These are phyloP conservation scores for Myxozyma neotropica DNA, from an alignment of 805 yeast genomes.

Conservation along the genomic window DNA sequence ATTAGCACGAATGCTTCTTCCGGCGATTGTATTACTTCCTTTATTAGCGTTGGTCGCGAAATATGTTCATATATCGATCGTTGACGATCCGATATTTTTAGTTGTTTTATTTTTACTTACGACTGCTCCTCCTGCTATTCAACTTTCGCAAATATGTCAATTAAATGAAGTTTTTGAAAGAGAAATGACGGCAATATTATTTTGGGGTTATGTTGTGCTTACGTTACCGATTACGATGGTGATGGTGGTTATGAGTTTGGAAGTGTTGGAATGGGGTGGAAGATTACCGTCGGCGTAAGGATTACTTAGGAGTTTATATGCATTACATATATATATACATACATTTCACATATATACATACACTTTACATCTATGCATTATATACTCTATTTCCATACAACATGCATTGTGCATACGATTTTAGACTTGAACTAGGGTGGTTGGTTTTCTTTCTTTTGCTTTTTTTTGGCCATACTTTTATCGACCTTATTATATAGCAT, in stretches of 20 bases:
- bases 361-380: too few species aligned
- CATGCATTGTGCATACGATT: too few species aligned
- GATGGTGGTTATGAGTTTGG: constrained; percentile 57
- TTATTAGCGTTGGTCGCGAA: constrained; percentile 55
- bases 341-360: not conserved
- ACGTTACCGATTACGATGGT: constrained; percentile 62
- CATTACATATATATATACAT: not conserved
- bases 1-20: constrained; percentile 62
- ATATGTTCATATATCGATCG: constrained; percentile 51
- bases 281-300: constrained; percentile 15
- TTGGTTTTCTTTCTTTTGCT: not conserved
- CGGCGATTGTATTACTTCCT: constrained; percentile 57
- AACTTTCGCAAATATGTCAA: constrained; percentile 65
- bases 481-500: not conserved
- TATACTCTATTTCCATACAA: too few species aligned
- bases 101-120: constrained; percentile 62
- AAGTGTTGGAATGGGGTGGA: constrained; percentile 57
- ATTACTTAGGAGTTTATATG: not conserved
- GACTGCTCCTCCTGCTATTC: constrained; percentile 69
- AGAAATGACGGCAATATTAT: constrained; percentile 66
- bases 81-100: constrained; percentile 61
- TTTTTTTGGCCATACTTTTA: not conserved
- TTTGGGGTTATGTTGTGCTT: constrained; percentile 67
- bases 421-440: too few species aligned
- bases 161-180: constrained; percentile 60